Percentiles rank a stretch among this genome's conserved stretches.
These are phyloP conservation scores for Fusarium sp. DNA, from an alignment of 2,329 filamentous ascomycete genomes.

Conservation along the genomic window DNA sequence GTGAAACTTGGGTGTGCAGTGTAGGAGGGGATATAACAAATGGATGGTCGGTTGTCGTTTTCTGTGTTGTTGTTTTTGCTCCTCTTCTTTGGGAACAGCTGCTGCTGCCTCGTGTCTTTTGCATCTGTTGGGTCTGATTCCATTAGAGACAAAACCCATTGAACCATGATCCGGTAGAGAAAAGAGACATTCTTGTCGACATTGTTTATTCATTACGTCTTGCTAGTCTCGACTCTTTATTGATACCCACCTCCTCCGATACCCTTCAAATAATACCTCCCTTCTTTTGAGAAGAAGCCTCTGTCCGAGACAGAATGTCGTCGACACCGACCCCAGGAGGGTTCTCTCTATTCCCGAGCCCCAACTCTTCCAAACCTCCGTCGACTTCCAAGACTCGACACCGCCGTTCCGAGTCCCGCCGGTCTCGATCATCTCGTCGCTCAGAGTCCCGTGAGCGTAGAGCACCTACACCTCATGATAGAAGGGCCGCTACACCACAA, in stretches of 20 bases:
- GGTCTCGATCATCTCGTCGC: conserved; percentile 41
- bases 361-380: conserved; percentile 52
- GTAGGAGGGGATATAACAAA: conserved; percentile 27
- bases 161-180: conserved; percentile 45
- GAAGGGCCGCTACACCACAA: conserved; percentile 42
- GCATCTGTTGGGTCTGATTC: background rate
- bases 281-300: conserved; percentile 45
- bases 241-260: conserved; percentile 35
- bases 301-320: conserved; percentile 50
- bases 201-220: conserved; percentile 1
- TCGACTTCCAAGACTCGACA: conserved; percentile 52
- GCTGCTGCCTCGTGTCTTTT: background rate
- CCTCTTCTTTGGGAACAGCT: conserved; percentile 4
- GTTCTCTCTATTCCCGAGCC: conserved; percentile 70
- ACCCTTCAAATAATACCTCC: conserved; percentile 14
- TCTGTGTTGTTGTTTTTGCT: background rate
- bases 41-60: conserved; percentile 5
- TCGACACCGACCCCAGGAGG: conserved; percentile 58
- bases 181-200: conserved; percentile 10
- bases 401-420: conserved; percentile 53
- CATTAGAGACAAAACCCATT: conserved; percentile 3
- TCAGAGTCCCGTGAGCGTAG: conserved; percentile 53
- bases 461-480: conserved; percentile 51
- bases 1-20: background rate
- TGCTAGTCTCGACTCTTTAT: conserved; percentile 17